A percentile compares a stretch with the other conserved stretches of the same genome.
phyloP scores from a whole-genome alignment of 2,329 filamentous ascomycete species.

The Xylariaceae sp. region DNA sequence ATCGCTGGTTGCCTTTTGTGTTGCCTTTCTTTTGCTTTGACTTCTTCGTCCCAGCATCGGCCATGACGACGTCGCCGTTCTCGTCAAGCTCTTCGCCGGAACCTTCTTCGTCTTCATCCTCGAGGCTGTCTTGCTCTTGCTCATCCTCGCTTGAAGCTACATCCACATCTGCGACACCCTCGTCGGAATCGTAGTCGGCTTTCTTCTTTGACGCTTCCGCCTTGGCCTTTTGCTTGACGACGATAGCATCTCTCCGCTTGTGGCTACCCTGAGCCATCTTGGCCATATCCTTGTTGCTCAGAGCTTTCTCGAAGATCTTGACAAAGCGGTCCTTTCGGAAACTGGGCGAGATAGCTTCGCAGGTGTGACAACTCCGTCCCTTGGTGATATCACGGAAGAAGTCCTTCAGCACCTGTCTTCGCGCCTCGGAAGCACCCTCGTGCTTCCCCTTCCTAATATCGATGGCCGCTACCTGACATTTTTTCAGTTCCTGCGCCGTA shows the following conservation, averaged over 20 bases:
- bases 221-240: constrained; percentile 41
- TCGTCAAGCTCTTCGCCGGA: constrained; percentile 46
- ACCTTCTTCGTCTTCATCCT: constrained; percentile 32
- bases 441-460: constrained; percentile 64
- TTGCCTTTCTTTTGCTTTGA: constrained; percentile 34
- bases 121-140: constrained; percentile 35
- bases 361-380: constrained; percentile 62
- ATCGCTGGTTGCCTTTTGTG: constrained; percentile 54
- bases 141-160: constrained; percentile 41
- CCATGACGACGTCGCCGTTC: constrained; percentile 54
- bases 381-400: constrained; percentile 71
- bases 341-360: constrained; percentile 66
- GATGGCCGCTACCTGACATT: constrained; percentile 46
- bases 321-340: constrained; percentile 88
- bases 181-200: constrained; percentile 50
- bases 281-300: constrained; percentile 68
- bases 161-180: constrained; percentile 64
- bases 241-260: constrained; percentile 64
- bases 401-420: constrained; percentile 70
- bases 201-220: constrained; percentile 32
- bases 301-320: constrained; percentile 85
- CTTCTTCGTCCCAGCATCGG: constrained; percentile 39
- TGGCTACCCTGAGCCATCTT: constrained; percentile 68
- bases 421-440: constrained; percentile 72
- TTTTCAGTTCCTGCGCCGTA: constrained; percentile 65